These are phyloP conservation scores for Annulohypoxylon moriforme DNA, from an alignment of 495 filamentous ascomycete species.

Conservation along the genomic window DNA sequence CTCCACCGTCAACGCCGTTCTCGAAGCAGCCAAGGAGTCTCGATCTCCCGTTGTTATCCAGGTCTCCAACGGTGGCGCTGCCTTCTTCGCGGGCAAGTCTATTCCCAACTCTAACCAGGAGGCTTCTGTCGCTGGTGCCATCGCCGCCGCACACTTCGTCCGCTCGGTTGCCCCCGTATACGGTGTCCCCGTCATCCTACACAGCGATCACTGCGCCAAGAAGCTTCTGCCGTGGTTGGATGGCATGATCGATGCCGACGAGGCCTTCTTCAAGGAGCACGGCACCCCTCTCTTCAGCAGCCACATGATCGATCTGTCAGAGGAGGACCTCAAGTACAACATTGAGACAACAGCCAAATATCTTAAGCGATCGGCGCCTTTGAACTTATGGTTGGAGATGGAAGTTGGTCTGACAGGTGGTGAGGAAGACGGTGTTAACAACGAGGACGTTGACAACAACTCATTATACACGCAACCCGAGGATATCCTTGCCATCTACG, in stretches of 20 bases:
- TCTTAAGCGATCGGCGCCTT: constrained; percentile 87
- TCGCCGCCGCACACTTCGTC: constrained; percentile 94
- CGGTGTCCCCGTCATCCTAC: constrained; percentile 88
- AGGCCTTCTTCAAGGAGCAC: constrained; percentile 91
- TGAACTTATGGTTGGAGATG: constrained; percentile 99
- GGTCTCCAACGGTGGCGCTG: constrained; percentile 91
- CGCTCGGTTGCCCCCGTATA: constrained; percentile 87
- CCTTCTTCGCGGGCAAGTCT: constrained; percentile 95
- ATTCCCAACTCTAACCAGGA: constrained; percentile 86
- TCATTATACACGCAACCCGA: constrained; percentile 97
- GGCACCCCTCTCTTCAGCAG: constrained; percentile 92
- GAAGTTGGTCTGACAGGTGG: constrained; percentile 95
- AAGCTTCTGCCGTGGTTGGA: constrained; percentile 96
- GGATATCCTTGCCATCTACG: constrained; percentile 90
- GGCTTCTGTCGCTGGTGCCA: constrained; percentile 86
- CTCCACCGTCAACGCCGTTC: constrained; percentile 84
- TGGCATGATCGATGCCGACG: constrained; percentile 92
- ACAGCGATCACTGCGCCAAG: constrained; percentile 93
- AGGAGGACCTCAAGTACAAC: constrained; percentile 90
- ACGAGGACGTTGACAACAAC: constrained; percentile 91
- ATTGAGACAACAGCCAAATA: constrained; percentile 90
- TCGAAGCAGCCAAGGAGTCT: constrained; percentile 92
- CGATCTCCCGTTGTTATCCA: constrained; percentile 92
- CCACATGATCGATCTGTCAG: constrained; percentile 94
- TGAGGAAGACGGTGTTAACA: constrained; percentile 95